phyloP scores from a whole-genome alignment of 225 moss, liverwort and hornwort species.

The Marchantia paleacea region DNA sequence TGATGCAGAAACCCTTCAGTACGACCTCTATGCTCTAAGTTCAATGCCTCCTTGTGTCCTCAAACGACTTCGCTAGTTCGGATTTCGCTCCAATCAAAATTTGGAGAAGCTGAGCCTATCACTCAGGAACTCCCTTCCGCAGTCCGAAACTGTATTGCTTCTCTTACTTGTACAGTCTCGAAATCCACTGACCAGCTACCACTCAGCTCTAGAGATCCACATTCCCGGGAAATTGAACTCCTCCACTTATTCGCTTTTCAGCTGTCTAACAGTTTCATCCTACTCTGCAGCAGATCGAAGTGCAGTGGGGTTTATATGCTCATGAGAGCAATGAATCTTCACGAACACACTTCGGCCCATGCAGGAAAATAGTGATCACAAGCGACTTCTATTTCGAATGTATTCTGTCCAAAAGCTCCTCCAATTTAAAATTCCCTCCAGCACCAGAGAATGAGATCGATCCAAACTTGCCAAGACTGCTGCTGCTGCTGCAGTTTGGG shows the following conservation, averaged over 20 bases:
- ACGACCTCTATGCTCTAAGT: not conserved
- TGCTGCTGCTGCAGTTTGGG: not conserved
- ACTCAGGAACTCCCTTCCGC: no score
- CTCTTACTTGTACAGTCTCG: no score
- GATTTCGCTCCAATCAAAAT: no score
- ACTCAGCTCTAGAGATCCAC: no score
- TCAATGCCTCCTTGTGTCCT: not conserved
- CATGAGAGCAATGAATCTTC: not conserved
- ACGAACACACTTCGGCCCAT: not conserved
- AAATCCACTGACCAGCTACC: no score
- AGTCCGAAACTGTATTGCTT: not conserved
- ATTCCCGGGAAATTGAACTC: no score
- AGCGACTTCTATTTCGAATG: not conserved
- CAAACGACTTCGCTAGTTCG: no score
- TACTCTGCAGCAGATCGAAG: no score
- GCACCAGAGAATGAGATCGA: conserved; percentile 3
- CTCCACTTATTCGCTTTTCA: no score
- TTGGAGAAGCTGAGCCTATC: no score
- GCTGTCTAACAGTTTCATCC: no score
- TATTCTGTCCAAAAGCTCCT: not conserved
- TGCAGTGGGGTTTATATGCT: not conserved
- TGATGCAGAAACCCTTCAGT: no score
- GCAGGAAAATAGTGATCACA: not conserved
- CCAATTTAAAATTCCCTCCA: conserved; percentile 16
- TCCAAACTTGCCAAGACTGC: not conserved